Conservation (phyloP, 257 asterid species). For the Jacaranda copaia region DNA sequence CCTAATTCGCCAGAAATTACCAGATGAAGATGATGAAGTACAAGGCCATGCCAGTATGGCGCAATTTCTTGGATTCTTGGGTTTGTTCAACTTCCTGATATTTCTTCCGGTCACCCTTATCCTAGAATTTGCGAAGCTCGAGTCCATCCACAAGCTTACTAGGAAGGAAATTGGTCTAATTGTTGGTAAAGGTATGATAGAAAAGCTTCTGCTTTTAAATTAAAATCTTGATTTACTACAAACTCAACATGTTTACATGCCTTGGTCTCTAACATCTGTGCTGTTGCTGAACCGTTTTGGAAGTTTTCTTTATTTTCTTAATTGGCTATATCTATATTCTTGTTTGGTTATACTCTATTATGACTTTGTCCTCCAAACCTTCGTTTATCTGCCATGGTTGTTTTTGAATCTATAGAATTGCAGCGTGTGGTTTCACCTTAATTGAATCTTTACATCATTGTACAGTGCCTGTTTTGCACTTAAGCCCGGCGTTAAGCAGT, state of each 20-base stretch:
- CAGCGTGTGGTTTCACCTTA: conserved; percentile 28
- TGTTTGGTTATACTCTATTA: neutral
- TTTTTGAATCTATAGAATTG: conserved; percentile 3
- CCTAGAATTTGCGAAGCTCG: conserved; percentile 62
- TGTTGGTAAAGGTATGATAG: conserved; percentile 86
- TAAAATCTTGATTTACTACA: neutral
- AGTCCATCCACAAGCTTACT: conserved; percentile 61
- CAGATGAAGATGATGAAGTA: conserved; percentile 78
- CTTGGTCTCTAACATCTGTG: neutral
- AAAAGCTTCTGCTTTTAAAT: conserved; percentile 1
- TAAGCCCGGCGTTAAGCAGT: conserved; percentile 17
- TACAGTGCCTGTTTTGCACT: conserved; percentile 5
- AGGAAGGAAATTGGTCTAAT: conserved; percentile 77
- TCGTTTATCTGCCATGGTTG: neutral
- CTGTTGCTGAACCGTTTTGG: conserved; percentile 1
- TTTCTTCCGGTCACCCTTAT: conserved; percentile 78
- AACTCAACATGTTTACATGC: conserved; percentile 17
- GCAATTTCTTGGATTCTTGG: conserved; percentile 92
- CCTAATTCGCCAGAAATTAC: conserved; percentile 79
- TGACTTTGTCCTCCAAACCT: neutral
- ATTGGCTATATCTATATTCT: neutral
- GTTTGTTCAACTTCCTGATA: conserved; percentile 80
- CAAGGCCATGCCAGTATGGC: conserved; percentile 84
- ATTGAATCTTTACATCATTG: neutral
- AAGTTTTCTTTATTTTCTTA: neutral